These are phyloP conservation scores for Groenewaldozyma salmanticensis DNA, from an alignment of 805 yeast genomes.

Conservation along the genomic window DNA sequence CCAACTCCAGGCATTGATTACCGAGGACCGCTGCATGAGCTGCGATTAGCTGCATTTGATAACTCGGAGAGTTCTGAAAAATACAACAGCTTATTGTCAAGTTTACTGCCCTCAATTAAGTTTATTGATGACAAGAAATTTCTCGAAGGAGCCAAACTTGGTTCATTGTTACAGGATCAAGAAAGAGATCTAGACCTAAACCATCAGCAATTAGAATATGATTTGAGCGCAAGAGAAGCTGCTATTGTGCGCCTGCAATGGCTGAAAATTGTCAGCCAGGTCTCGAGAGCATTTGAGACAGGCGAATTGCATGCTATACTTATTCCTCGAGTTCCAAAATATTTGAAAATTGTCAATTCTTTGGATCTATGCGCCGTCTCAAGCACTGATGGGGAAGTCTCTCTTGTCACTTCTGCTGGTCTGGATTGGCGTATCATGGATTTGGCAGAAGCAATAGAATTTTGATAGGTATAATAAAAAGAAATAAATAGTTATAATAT, in stretches of 20 bases:
- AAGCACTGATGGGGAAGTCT: neutral
- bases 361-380: neutral
- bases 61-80: neutral
- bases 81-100: neutral
- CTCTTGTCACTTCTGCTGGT: slow-evolving; percentile 5
- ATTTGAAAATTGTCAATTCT: neutral
- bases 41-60: neutral
- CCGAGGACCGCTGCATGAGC: slow-evolving; percentile 1
- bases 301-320: neutral
- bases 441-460: neutral
- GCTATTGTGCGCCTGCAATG: neutral
- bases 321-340: neutral
- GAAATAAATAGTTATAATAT: no score
- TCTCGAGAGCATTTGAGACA: neutral
- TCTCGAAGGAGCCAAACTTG: neutral
- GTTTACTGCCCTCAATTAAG: neutral
- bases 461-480: no score
- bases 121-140: neutral
- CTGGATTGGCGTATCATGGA: slow-evolving; percentile 11
- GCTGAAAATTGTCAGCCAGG: neutral
- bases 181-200: neutral
- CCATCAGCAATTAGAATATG: no score
- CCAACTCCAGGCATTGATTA: slow-evolving; percentile 11
- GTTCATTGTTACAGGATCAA: neutral
- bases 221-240: neutral